These are phyloP conservation scores for Calocybe gambosa DNA, from an alignment of 1,284 basidiomycete species.

Conservation along the genomic window DNA sequence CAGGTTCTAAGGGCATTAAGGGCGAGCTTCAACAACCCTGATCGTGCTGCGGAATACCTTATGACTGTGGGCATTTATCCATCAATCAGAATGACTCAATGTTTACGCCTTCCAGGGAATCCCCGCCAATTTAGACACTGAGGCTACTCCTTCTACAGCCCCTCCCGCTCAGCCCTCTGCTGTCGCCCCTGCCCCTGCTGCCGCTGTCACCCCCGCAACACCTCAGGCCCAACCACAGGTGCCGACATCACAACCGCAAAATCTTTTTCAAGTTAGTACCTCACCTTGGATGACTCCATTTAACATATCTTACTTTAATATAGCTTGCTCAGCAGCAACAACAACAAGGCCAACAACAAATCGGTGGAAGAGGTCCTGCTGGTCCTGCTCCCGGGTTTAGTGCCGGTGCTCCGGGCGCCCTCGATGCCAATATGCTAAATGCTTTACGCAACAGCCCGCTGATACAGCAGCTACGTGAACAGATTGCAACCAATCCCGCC, in stretches of 20 bases:
- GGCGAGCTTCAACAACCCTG: slow-evolving; percentile 97
- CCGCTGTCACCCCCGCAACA: slow-evolving; percentile 30
- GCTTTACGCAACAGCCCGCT: slow-evolving; percentile 57
- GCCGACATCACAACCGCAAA: slow-evolving; percentile 45
- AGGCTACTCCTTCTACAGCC: slow-evolving; percentile 31
- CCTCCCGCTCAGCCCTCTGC: not conserved
- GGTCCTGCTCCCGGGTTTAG: slow-evolving; percentile 21
- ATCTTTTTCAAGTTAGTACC: slow-evolving; percentile 65
- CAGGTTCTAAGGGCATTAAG: slow-evolving; percentile 84
- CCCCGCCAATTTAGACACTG: slow-evolving; percentile 62
- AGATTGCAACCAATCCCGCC: slow-evolving; percentile 72
- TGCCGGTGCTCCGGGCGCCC: slow-evolving; percentile 25
- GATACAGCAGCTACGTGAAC: slow-evolving; percentile 62
- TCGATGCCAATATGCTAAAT: slow-evolving; percentile 32
- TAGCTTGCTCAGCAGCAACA: slow-evolving; percentile 74
- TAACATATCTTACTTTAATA: slow-evolving; percentile 1
- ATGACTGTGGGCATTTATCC: slow-evolving; percentile 67
- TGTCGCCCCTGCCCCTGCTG: slow-evolving; percentile 25
- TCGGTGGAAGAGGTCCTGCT: slow-evolving; percentile 24
- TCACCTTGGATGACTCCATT: not conserved
- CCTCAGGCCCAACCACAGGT: slow-evolving; percentile 29
- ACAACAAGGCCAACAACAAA: not conserved
- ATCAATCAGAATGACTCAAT: not conserved
- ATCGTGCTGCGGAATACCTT: slow-evolving; percentile 96
- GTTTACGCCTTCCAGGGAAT: slow-evolving; percentile 56